Base-by-base conservation (phyloP, 2,329 filamentous ascomycete genomes). In the Harringtonia lauricola region DNA sequence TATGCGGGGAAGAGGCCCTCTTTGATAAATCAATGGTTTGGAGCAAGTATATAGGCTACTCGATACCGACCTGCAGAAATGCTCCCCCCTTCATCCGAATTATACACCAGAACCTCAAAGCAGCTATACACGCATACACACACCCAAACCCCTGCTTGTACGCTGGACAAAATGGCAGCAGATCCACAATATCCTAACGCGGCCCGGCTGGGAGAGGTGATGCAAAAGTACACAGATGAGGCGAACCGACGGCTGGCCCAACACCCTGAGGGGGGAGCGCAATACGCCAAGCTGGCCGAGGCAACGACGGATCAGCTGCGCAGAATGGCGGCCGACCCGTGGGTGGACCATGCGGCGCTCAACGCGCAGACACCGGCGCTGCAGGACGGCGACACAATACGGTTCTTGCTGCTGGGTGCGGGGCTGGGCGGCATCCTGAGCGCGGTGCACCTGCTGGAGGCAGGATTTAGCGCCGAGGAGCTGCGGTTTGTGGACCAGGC, bases 401-500 rank as follows among this genome's bases (percentile, higher is more conserved):
- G 58, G 41, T 51, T 59, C 39, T 29, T 64, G n/a, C 52, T 64
- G 19, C 49, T 64, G 1, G 63, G 64, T 2, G 59, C 57, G 1
- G 64, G 64, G 0, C 63, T 55, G 36, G 57, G 56, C 8, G 63
- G 58, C 0, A 48, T 65, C 0, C 49, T 62, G 2, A 57, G 50
- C n/a, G 60, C 58, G 1, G 58, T 59, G 1, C 55, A 54, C 5
- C 57, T 66, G 17, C 54, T 64, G 24, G 50, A 64, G 34, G 55
- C 57, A 4, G 62, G 63, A 0, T 51, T 62, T 9, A 21, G 2
- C 8, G 36, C 59, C 1, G 52, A 61, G 0, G 64, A 67, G 8
- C 61, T 71, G 15, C 58, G 60, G 1, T 46, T 70, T 0, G 53
- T 67, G 21, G 68, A 71, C 28, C 48, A 53, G 0, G 66, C 62